These are phyloP conservation scores for Carex pumila DNA, from an alignment of 176 grass and related monocot genomes.

Conservation along the genomic window DNA sequence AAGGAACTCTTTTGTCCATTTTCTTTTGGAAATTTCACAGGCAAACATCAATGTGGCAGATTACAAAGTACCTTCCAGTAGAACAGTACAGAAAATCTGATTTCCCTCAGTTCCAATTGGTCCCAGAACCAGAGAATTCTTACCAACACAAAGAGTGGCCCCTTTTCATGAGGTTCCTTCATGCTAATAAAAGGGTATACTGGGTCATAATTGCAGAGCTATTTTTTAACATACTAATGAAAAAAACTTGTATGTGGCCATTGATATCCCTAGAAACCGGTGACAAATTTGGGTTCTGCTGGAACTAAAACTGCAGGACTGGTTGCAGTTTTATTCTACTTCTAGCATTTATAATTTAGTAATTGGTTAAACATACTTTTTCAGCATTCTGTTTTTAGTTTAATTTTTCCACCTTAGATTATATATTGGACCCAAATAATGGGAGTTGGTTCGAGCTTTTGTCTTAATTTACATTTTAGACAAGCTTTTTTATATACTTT, in stretches of 20 bases:
- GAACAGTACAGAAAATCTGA: slow-evolving; percentile 3
- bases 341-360: background rate
- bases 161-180: slow-evolving; percentile 43
- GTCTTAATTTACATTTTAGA: slow-evolving; percentile 3
- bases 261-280: background rate
- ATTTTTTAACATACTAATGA: slow-evolving; percentile 2
- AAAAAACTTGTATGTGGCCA: background rate
- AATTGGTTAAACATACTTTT: background rate
- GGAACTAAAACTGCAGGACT: background rate
- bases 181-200: slow-evolving; percentile 35
- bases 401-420: background rate
- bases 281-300: background rate
- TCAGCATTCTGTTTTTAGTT: slow-evolving; percentile 10
- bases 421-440: background rate
- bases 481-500: background rate
- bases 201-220: background rate
- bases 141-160: slow-evolving; percentile 51
- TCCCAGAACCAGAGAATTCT: slow-evolving; percentile 46
- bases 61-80: slow-evolving; percentile 34
- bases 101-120: slow-evolving; percentile 37
- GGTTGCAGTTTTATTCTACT: background rate
- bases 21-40: slow-evolving; percentile 3
- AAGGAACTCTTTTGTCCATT: background rate
- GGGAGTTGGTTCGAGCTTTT: slow-evolving; percentile 15
- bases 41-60: slow-evolving; percentile 31